Evolutionary conservation across 163 green algal genomes (phyloP), one percentile per base, ranked within the genome.

Genomic region (Chloroidium sp.): DNA sequence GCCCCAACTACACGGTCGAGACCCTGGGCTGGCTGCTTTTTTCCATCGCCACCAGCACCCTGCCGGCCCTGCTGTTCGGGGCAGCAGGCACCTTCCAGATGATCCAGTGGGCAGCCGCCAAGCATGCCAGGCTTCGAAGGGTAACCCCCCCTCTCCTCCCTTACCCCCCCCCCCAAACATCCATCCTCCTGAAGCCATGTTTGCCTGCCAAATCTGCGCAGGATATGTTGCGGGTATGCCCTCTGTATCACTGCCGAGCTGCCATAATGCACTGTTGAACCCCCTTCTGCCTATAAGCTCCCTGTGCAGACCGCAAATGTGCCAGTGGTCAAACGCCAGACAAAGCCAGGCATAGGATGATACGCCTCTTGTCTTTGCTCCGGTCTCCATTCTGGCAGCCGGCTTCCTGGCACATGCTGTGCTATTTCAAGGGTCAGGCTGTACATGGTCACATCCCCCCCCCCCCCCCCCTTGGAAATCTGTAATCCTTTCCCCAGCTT

Each of bases 1-100:
- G 96, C 89, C 91, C 96, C 79, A 99, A 99, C 89, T 99, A 99
- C 89, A 97, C 89, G 0, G 88, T 86, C 58, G 96, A 99, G 88
- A 98, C 98, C 69, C 90, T 86, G 68, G 91, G 90, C 60, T 98
- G 95, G 95, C 62, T 97, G n/a, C 81, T 89, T 75, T 90, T 94
- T 85, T 89, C 86, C 75, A 74, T 93, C 2, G 92, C 92, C 68
- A 97, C 93, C 3, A 92, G 96, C 80, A 94, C 90, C 0, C 69
- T 96, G 0, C 79, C 93, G 0, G 95, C 92, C 0, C 89, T 82
- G 14, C 64, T 98, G 0, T 99, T 99, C 86, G 92, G 92, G 6
- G 62, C 89, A 0, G 93, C 89, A 13, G 96, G 96, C 8, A 91
- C 88, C 2, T 86, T 79, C 3, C 96, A 99, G 90, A 99, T 99